phyloP scores from a whole-genome alignment of 106 monocot species.

The Allium sativum region DNA sequence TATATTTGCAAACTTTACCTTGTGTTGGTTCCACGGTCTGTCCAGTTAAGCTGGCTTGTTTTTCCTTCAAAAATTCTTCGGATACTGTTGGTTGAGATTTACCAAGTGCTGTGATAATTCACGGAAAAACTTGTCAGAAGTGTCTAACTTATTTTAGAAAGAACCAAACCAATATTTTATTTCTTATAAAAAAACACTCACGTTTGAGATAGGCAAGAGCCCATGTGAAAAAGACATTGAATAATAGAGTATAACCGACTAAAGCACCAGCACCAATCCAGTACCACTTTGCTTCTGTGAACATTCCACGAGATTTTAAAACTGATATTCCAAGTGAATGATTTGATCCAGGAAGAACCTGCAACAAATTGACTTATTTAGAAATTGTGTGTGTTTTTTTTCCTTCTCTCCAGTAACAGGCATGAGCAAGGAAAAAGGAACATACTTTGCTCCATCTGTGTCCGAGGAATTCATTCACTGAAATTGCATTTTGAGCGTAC shows the following conservation, averaged over 20 bases:
- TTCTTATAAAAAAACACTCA: no score
- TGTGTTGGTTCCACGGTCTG: constrained; percentile 9
- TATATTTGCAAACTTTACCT: not conserved
- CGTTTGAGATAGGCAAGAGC: constrained; percentile 22
- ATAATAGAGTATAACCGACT: constrained; percentile 25
- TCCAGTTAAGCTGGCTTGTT: constrained; percentile 13
- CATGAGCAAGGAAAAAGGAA: not conserved
- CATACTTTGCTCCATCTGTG: constrained; percentile 1
- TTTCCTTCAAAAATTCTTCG: constrained; percentile 23
- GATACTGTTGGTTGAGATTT: constrained; percentile 16
- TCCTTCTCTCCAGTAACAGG: not conserved
- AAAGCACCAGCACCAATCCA: constrained; percentile 35
- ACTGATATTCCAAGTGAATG: constrained; percentile 15
- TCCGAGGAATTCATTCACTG: constrained; percentile 1
- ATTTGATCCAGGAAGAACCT: constrained; percentile 8
- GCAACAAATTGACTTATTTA: not conserved
- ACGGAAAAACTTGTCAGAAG: not conserved
- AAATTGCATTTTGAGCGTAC: constrained; percentile 3
- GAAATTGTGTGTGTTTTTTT: not conserved
- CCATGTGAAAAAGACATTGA: constrained; percentile 21
- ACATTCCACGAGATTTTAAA: constrained; percentile 20
- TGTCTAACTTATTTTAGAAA: not conserved
- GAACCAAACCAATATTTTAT: no score
- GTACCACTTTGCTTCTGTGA: constrained; percentile 26
- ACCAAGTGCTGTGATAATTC: constrained; percentile 13